phyloP scores from a whole-genome alignment of 768 basidiomycete genomes.

The Psilocybe sp. region DNA sequence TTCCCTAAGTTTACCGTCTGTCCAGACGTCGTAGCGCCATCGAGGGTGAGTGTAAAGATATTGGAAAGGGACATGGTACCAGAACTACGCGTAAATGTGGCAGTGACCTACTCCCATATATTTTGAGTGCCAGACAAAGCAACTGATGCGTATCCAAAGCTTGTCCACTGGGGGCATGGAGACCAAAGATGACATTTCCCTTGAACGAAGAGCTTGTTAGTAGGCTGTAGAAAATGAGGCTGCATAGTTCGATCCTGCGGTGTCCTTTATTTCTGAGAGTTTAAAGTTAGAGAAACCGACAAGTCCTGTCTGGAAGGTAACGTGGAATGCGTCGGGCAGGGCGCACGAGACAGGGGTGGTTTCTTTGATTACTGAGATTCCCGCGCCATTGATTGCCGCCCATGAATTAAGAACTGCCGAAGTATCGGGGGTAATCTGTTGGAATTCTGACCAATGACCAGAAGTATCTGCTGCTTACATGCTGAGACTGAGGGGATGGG shows the following conservation, averaged over 20 bases:
- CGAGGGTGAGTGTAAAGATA: constrained; percentile 47
- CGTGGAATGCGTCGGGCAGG: constrained; percentile 16
- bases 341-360: constrained; percentile 13
- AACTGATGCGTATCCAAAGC: constrained; percentile 35
- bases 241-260: constrained; percentile 51
- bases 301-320: constrained; percentile 12
- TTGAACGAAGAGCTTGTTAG: constrained; percentile 22
- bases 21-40: constrained; percentile 38
- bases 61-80: constrained; percentile 43
- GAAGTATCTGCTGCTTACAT: no score
- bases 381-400: constrained; percentile 13
- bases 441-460: no score
- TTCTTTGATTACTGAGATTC: constrained; percentile 15
- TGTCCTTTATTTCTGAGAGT: constrained; percentile 49
- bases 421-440: no score
- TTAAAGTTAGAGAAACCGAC: constrained; percentile 17
- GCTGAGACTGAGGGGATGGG: no score
- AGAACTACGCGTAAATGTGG: constrained; percentile 36
- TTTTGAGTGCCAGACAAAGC: constrained; percentile 30
- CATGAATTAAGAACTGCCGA: constrained; percentile 8
- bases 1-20: constrained; percentile 47
- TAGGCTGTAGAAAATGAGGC: constrained; percentile 48
- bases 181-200: constrained; percentile 33
- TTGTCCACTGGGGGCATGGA: constrained; percentile 36
- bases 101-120: constrained; percentile 44